Evolutionary conservation across 768 basidiomycete species (phyloP), one percentile per base, ranked within the genome.

Genomic region (Serendipita vermifera): DNA sequence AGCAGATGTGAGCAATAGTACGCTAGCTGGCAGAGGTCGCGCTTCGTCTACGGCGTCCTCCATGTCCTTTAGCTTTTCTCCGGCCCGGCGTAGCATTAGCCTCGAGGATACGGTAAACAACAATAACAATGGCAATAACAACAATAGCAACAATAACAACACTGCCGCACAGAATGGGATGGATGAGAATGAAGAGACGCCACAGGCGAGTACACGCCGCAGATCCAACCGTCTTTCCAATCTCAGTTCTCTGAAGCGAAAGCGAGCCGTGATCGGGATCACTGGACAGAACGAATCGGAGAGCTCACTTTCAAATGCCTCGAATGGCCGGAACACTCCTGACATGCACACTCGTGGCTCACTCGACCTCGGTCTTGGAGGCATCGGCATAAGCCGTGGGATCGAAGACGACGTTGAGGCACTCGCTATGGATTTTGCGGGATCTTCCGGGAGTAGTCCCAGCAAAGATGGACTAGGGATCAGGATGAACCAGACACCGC

Each of bases 41-140:
- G 46, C 46, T 9, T 51, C 46, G 17, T 51, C 46, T 22, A 26
- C 46, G 24, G 46, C 46, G 6, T 51, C 46, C 31, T 51, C 46
- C 20, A 51, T 51, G 46, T 51, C 46, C 7, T 7, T 51, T 15
- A 29, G 46, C 24, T 29, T 51, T 26, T 51, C 46, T 26, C 46
- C 46, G 9, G 20, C 46, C 31, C 17, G 46, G 29, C 15, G 46
- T 20, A 51, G n/a, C n/a, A 15, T 29, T n/a, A 51, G 22, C n/a
- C 31, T 51, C 9, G 46, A 51, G 17, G 46, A 51, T 9, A n/a
- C n/a, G n/a, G n/a, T n/a, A n/a, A n/a, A n/a, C n/a, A n/a, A n/a
- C n/a, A n/a, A n/a, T n/a, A n/a, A n/a, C n/a, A n/a, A n/a, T n/a
- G n/a, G n/a, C n/a, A n/a, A n/a, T n/a, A n/a, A n/a, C n/a, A n/a